Conservation (phyloP, 306 rosid genomes). For the Lathyrus sativus region DNA sequence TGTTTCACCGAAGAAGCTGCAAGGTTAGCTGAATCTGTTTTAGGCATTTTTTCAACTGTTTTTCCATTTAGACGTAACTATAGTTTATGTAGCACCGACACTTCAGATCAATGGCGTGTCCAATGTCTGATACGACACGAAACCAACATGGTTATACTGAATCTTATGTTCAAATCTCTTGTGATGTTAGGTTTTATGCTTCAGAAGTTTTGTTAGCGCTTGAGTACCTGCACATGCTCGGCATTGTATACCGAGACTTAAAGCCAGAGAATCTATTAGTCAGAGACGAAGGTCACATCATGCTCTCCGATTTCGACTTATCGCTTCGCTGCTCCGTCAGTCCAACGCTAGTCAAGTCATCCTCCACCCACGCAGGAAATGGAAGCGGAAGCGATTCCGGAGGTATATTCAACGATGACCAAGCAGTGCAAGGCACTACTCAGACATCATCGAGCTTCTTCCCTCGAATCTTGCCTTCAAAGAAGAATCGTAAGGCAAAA, state of each 20-base stretch:
- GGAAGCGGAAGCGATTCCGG: constrained; percentile 31
- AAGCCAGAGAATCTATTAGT: constrained; percentile 90
- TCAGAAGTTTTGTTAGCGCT: constrained; percentile 82
- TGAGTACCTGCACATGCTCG: constrained; percentile 95
- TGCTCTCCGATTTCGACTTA: constrained; percentile 92
- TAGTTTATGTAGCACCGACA: background rate
- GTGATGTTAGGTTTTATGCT: constrained; percentile 67
- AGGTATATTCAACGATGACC: constrained; percentile 47
- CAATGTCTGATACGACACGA: background rate
- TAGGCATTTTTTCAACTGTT: background rate
- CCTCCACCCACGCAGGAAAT: constrained; percentile 48
- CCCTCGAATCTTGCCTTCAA: constrained; percentile 74
- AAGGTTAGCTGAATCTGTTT: constrained; percentile 51
- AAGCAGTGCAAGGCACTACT: constrained; percentile 46
- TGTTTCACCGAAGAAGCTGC: constrained; percentile 88
- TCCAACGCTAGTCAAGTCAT: constrained; percentile 83
- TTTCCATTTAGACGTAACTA: constrained; percentile 17
- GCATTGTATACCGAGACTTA: constrained; percentile 87
- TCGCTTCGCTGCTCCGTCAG: constrained; percentile 84
- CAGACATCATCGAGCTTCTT: constrained; percentile 64
- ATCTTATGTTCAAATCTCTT: constrained; percentile 32
- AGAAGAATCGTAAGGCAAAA: constrained; percentile 78
- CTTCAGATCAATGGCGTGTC: background rate
- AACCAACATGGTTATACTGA: background rate
- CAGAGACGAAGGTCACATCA: constrained; percentile 88